These are phyloP conservation scores for Debaryomyces udenii DNA, from an alignment of 1,139 yeast species.

Conservation along the genomic window DNA sequence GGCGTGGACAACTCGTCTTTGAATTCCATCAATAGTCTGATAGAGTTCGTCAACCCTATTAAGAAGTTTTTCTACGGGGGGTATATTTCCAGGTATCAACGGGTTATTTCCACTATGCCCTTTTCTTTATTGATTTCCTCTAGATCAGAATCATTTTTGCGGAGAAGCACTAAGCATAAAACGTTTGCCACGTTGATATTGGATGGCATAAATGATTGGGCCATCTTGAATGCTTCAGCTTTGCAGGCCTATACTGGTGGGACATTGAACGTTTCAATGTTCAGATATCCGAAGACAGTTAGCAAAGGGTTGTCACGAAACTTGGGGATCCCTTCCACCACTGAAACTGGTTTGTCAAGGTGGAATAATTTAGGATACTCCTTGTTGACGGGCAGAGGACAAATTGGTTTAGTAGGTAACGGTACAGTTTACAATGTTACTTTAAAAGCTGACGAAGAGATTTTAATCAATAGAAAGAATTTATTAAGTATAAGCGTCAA, in stretches of 20 bases:
- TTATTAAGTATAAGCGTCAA: slow-evolving; percentile 55
- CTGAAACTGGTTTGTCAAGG: slow-evolving; percentile 39
- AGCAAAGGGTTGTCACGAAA: slow-evolving; percentile 35
- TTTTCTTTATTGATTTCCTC: slow-evolving; percentile 42
- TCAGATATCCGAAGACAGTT: slow-evolving; percentile 43
- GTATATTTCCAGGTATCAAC: slow-evolving; percentile 45
- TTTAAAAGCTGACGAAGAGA: slow-evolving; percentile 49
- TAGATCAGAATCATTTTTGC: slow-evolving; percentile 20
- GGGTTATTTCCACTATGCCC: slow-evolving; percentile 51
- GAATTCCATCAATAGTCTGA: slow-evolving; percentile 30
- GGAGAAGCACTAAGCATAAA: slow-evolving; percentile 23
- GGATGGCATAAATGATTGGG: slow-evolving; percentile 68
- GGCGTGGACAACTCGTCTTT: slow-evolving; percentile 29
- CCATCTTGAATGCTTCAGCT: slow-evolving; percentile 48
- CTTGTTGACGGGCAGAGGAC: slow-evolving; percentile 61
- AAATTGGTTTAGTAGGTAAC: slow-evolving; percentile 55
- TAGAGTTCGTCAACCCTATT: slow-evolving; percentile 39
- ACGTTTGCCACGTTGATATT: slow-evolving; percentile 48
- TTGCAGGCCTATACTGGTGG: slow-evolving; percentile 57
- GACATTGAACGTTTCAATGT: slow-evolving; percentile 42
- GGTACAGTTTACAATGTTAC: slow-evolving; percentile 58
- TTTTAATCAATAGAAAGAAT: slow-evolving; percentile 49
- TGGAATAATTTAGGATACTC: slow-evolving; percentile 45
- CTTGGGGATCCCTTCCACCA: slow-evolving; percentile 23
- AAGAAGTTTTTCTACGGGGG: slow-evolving; percentile 46